Evolutionary conservation across 805 yeast genomes (phyloP).

Genomic region (Jamesozyma gamospora): DNA sequence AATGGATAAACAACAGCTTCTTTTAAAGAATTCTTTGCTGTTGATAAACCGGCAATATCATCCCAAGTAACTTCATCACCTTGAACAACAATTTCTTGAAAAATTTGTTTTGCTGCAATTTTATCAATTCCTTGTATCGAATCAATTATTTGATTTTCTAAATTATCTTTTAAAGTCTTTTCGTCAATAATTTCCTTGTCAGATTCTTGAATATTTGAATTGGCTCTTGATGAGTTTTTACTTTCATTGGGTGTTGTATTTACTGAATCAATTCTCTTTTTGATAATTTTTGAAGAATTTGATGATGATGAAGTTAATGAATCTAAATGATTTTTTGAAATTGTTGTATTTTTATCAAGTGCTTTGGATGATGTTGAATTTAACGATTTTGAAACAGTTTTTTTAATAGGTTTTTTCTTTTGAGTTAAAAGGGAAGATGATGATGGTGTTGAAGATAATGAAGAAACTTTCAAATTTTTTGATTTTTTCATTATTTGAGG

Average conservation of each 20-base stretch:
- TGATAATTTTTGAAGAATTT: no score
- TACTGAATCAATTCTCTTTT: background rate
- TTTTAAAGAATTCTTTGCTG: constrained; percentile 80
- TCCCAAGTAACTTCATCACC: constrained; percentile 94
- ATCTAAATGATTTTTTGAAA: no score
- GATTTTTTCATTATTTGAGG: no score
- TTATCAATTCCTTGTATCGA: constrained; percentile 61
- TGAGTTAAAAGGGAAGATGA: no score
- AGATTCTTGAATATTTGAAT: constrained; percentile 1
- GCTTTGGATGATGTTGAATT: background rate
- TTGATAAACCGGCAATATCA: constrained; percentile 84
- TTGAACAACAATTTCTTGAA: constrained; percentile 77
- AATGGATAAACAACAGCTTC: constrained; percentile 96
- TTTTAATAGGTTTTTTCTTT: background rate
- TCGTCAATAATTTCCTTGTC: background rate
- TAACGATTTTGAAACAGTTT: background rate
- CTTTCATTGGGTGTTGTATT: background rate
- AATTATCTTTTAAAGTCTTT: constrained; percentile 2
- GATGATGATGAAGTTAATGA: no score
- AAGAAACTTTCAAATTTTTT: no score
- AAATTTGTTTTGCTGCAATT: constrained; percentile 67
- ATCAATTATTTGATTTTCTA: constrained; percentile 24
- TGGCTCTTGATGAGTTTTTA: background rate
- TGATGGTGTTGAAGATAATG: background rate
- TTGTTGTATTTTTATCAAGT: no score